Conservation (phyloP, 106 monocot species). For the Allium fistulosum region DNA sequence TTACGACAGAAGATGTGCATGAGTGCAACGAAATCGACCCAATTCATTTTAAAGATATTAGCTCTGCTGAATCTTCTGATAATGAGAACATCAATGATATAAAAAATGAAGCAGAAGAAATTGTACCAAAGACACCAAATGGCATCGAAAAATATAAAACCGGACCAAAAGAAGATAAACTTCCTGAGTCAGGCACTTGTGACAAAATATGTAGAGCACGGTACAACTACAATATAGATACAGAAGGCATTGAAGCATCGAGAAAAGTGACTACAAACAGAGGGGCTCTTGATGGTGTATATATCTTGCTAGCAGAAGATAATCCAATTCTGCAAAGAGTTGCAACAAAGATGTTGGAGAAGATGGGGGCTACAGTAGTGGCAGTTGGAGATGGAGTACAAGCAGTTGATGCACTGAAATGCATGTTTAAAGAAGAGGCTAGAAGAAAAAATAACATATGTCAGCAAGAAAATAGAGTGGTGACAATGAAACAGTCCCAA, state of each 20-base stretch:
- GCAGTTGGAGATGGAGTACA: constrained; percentile 45
- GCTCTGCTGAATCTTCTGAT: constrained; percentile 34
- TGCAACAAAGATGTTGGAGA: constrained; percentile 44
- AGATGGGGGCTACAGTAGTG: constrained; percentile 33
- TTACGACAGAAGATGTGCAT: constrained; percentile 9
- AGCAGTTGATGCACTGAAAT: constrained; percentile 36
- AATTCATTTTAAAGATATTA: constrained; percentile 22
- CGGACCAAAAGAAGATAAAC: not conserved
- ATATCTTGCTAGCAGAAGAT: constrained; percentile 57
- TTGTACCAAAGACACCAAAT: not conserved
- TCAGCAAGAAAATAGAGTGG: constrained; percentile 2
- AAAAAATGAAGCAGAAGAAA: constrained; percentile 7
- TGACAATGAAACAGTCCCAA: constrained; percentile 5
- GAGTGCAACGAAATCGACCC: constrained; percentile 40
- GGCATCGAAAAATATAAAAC: constrained; percentile 2
- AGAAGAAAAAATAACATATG: constrained; percentile 4
- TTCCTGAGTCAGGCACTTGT: not conserved
- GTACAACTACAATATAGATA: not conserved
- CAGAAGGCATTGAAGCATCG: constrained; percentile 5
- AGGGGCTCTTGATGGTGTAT: constrained; percentile 28
- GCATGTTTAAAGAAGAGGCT: constrained; percentile 11
- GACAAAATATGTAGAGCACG: not conserved
- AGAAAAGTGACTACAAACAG: constrained; percentile 10
- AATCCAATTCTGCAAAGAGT: constrained; percentile 44
- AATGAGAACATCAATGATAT: constrained; percentile 3